Evolutionary conservation across 108 stramenopile species (phyloP), one percentile per base, ranked within the genome.

Genomic region (Ochromonas danica): DNA sequence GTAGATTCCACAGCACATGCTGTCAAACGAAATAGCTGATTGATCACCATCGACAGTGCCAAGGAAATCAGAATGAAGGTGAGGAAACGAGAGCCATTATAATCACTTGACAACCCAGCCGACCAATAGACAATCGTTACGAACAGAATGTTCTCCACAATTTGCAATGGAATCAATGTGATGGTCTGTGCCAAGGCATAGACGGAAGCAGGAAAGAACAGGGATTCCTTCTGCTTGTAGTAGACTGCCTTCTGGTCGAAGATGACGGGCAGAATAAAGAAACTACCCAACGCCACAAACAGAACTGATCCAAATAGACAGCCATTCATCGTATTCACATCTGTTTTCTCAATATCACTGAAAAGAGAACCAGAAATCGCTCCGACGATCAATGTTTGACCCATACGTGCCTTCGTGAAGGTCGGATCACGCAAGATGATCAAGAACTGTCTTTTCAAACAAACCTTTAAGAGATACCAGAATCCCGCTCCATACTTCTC

Each of bases 151-250:
- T n/a, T n/a, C n/a, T n/a, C n/a, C n/a, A n/a, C n/a, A n/a, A n/a
- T n/a, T n/a, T n/a, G n/a, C n/a, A n/a, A 78, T 43, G 27, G 82
- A 60, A 0, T 41, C 22, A 25, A 63, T 0, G 42, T 71, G 38
- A 81, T 41, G 1, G 78, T 40, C 0, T 71, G 17, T 2, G 83
- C 71, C 40, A 82, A 62, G 33, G 82, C 80, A n/a, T 80, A 90
- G 88, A 43, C 81, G 80, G 80, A 88, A 35, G 92, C 90, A 40
- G 92, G 93, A 77, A 91, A n/a, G n/a, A n/a, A n/a, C n/a, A n/a
- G n/a, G n/a, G n/a, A n/a, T n/a, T n/a, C n/a, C n/a, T n/a, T n/a
- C n/a, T n/a, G n/a, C n/a, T n/a, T n/a, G n/a, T n/a, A n/a, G n/a
- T n/a, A n/a, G n/a, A n/a, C n/a, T n/a, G 80, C 78, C 10, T 93